These are phyloP conservation scores for Trichoderma reesei DNA, from an alignment of 495 filamentous ascomycete species.

Conservation along the genomic window DNA sequence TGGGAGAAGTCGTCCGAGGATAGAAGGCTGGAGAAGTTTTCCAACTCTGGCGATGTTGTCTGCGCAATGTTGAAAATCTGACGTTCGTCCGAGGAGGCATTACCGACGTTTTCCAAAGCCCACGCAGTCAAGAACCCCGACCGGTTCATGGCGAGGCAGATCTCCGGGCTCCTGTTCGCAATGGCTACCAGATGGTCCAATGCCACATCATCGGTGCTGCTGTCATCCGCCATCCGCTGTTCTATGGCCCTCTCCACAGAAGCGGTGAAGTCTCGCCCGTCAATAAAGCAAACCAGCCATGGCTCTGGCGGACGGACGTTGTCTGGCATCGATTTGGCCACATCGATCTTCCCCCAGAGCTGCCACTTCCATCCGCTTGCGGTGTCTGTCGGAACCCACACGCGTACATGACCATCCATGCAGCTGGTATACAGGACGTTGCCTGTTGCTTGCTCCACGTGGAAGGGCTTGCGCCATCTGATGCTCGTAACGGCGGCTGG, in stretches of 20 bases:
- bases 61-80: conserved; percentile 86
- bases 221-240: conserved; percentile 33
- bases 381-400: conserved; percentile 73
- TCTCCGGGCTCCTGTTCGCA: conserved; percentile 75
- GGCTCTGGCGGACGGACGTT: conserved; percentile 42
- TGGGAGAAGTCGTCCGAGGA: conserved; percentile 38
- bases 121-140: conserved; percentile 85
- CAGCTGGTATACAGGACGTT: conserved; percentile 92
- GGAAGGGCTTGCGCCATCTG: conserved; percentile 71
- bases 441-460: conserved; percentile 68
- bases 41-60: conserved; percentile 53
- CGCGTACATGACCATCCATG: conserved; percentile 67
- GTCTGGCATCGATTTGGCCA: conserved; percentile 62
- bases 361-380: conserved; percentile 62
- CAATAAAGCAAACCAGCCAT: conserved; percentile 60
- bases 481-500: conserved; percentile 68
- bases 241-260: conserved; percentile 71
- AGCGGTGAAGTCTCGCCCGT: conserved; percentile 67
- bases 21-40: conserved; percentile 43
- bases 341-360: conserved; percentile 76
- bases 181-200: conserved; percentile 81
- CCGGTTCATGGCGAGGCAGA: conserved; percentile 78
- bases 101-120: conserved; percentile 85
- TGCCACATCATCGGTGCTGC: conserved; percentile 54
- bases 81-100: conserved; percentile 54